Conservation (phyloP, 768 basidiomycete genomes). For the Tricholoma matsutake region DNA sequence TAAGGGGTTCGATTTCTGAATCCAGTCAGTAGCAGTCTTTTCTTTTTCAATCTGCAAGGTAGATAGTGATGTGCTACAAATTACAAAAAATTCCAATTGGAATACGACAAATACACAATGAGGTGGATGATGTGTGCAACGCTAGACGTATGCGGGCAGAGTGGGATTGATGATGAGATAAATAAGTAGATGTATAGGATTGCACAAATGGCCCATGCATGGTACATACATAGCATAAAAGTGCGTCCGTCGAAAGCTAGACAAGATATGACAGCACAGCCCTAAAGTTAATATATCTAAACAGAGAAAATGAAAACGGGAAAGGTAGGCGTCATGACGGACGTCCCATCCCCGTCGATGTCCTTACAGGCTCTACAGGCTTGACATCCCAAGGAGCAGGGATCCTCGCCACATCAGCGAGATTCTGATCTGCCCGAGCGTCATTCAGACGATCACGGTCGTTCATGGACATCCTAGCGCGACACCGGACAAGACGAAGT, state of each 20-base stretch:
- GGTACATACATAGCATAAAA: constrained; percentile 1
- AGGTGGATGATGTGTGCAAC: neutral
- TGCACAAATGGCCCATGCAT: neutral
- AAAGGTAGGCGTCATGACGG: constrained; percentile 7
- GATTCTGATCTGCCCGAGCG: constrained; percentile 75
- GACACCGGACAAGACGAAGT: constrained; percentile 75
- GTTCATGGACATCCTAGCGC: constrained; percentile 73
- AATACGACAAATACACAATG: constrained; percentile 9
- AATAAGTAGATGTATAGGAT: neutral
- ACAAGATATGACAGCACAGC: neutral
- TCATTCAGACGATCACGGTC: constrained; percentile 70
- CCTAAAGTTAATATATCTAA: neutral
- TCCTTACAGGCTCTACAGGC: constrained; percentile 22
- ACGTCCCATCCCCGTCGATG: constrained; percentile 4
- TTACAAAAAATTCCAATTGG: constrained; percentile 3
- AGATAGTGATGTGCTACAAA: neutral
- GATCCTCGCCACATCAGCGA: constrained; percentile 66
- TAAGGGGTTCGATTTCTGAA: constrained; percentile 78
- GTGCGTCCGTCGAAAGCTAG: neutral
- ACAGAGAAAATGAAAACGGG: neutral
- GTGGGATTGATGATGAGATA: neutral
- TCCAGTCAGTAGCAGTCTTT: neutral
- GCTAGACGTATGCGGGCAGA: neutral
- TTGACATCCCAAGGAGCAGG: constrained; percentile 73
- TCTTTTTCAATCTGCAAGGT: neutral